These are phyloP conservation scores for Ilex paraguariensis DNA, from an alignment of 305 asterid species.

Conservation along the genomic window DNA sequence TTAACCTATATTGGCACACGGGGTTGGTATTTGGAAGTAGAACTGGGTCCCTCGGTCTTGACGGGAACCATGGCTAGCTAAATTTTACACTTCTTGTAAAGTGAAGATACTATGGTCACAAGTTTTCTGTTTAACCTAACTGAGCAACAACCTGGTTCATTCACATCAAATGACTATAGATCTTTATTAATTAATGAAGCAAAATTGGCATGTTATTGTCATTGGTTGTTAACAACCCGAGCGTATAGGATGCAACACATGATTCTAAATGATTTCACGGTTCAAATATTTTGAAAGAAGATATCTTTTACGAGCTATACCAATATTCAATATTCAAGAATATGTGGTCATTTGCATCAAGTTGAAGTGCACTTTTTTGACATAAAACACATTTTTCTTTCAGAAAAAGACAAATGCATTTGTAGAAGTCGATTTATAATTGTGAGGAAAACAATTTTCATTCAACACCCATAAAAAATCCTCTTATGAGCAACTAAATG, in stretches of 20 bases:
- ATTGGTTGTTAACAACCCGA: background rate
- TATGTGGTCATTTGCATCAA: no score
- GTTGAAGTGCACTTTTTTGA: no score
- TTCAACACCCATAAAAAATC: no score
- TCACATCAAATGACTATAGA: background rate
- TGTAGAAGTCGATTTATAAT: no score
- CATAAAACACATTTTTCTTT: no score
- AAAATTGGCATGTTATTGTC: background rate
- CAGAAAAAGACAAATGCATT: no score
- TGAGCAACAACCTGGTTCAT: background rate
- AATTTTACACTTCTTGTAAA: background rate
- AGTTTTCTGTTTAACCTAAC: background rate
- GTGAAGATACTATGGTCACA: background rate
- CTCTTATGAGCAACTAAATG: no score
- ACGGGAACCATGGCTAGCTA: background rate
- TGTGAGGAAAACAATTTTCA: no score
- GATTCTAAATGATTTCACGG: background rate
- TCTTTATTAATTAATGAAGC: background rate
- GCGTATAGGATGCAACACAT: background rate
- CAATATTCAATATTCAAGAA: background rate
- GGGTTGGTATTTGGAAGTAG: background rate
- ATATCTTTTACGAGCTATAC: background rate
- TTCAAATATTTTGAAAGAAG: background rate
- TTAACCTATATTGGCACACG: background rate
- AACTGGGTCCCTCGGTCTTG: background rate